phyloP scores from a whole-genome alignment of 768 basidiomycete genomes.

The Mycena maculata region DNA sequence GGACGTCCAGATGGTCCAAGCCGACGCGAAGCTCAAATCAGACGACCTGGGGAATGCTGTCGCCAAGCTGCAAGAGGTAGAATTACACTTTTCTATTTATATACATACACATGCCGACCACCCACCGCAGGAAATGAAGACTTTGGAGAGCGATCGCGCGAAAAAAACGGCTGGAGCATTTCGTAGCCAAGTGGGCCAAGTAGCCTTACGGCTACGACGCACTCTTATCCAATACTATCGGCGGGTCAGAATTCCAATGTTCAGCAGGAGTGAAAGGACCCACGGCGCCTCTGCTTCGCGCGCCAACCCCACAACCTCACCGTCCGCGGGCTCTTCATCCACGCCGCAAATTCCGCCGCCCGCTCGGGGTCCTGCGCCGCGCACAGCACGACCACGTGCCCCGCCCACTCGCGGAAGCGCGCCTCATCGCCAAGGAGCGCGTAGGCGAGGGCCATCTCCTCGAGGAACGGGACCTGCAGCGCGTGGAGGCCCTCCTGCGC shows the following conservation, averaged over 20 bases:
- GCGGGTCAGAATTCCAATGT: constrained; percentile 4
- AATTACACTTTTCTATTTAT: neutral
- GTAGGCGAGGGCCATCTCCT: constrained; percentile 57
- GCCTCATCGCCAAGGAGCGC: constrained; percentile 53
- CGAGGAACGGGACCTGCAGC: constrained; percentile 53
- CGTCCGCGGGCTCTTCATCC: constrained; percentile 45
- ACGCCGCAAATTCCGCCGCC: constrained; percentile 43
- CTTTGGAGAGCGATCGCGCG: constrained; percentile 19
- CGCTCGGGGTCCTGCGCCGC: constrained; percentile 41
- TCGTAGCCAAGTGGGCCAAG: constrained; percentile 27
- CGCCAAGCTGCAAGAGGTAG: constrained; percentile 38
- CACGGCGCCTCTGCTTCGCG: constrained; percentile 50
- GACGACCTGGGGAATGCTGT: constrained; percentile 33
- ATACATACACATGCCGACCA: neutral
- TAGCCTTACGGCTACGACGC: neutral
- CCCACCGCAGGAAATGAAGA: constrained; percentile 17
- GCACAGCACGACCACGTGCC: constrained; percentile 42
- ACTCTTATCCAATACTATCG: constrained; percentile 16
- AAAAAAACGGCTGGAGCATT: constrained; percentile 23
- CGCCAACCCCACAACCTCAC: constrained; percentile 58
- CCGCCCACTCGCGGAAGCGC: constrained; percentile 51
- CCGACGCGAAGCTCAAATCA: constrained; percentile 36
- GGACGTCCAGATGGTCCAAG: constrained; percentile 26
- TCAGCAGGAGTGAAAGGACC: constrained; percentile 32
- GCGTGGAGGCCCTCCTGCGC: constrained; percentile 56